Percentiles rank a stretch among this genome's conserved stretches.
Conservation (phyloP, 306 rosid genomes). For the Quercus aquifolioides region DNA sequence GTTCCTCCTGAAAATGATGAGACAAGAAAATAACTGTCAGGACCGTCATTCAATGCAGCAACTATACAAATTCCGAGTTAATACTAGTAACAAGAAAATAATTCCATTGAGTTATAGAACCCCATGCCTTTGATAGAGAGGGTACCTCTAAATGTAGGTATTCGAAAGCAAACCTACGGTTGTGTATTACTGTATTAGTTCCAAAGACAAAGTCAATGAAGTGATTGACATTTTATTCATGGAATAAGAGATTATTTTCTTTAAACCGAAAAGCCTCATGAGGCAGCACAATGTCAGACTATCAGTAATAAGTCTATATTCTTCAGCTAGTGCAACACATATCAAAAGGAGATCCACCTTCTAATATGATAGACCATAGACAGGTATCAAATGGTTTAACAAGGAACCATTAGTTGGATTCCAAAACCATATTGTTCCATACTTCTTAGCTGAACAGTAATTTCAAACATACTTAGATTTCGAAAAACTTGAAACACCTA, state of each 20-base stretch:
- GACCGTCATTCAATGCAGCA: not conserved
- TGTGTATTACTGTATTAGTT: not conserved
- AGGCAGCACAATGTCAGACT: not conserved
- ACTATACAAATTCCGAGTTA: not conserved
- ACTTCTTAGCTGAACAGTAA: not conserved
- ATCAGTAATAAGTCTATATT: not conserved
- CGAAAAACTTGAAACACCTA: too few species aligned
- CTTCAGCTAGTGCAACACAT: not conserved
- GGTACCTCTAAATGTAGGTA: not conserved
- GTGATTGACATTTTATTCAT: not conserved
- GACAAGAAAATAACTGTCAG: not conserved
- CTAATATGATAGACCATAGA: not conserved
- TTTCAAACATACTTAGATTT: too few species aligned
- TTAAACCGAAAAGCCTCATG: not conserved
- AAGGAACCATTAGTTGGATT: not conserved
- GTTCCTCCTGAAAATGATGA: not conserved
- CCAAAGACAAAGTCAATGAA: not conserved
- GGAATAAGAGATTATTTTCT: not conserved
- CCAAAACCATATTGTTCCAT: not conserved
- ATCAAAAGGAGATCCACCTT: not conserved
- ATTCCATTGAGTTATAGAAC: not conserved
- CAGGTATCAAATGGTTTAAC: not conserved
- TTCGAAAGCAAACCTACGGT: not conserved
- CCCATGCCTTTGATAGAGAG: not conserved
- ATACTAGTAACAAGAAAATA: not conserved